Percentiles rank a stretch among this genome's conserved stretches.
Conservation (phyloP, 75 land plant species). For the Selaginella moellendorffii region DNA sequence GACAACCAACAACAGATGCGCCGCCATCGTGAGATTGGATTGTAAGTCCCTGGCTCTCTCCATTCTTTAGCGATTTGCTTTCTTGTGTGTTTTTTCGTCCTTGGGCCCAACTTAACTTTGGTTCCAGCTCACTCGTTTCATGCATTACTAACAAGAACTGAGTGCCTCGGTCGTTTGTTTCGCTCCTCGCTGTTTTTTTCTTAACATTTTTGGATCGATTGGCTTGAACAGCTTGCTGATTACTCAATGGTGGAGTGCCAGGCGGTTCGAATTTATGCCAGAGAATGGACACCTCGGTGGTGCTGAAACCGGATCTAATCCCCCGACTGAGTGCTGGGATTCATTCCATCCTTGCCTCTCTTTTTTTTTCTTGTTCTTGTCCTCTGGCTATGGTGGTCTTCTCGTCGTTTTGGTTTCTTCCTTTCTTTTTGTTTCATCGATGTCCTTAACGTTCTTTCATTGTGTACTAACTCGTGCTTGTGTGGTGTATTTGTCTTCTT, state of each 20-base stretch:
- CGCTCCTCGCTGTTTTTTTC: too few species aligned
- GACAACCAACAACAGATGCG: constrained; percentile 55
- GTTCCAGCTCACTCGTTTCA: too few species aligned
- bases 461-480: too few species aligned
- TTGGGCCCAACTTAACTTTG: not conserved
- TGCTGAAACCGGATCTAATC: too few species aligned
- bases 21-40: constrained; percentile 44
- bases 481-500: not conserved
- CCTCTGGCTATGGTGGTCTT: not conserved
- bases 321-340: too few species aligned
- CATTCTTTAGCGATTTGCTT: not conserved
- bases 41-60: constrained; percentile 51
- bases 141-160: too few species aligned
- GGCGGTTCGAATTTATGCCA: constrained; percentile 7
- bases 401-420: too few species aligned
- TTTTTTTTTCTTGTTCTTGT: not conserved
- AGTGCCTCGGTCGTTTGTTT: too few species aligned
- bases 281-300: constrained; percentile 1
- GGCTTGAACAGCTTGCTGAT: constrained; percentile 6
- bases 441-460: too few species aligned
- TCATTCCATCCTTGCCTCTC: not conserved
- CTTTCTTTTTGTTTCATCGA: too few species aligned
- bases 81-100: constrained; percentile 6
- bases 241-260: constrained; percentile 3
- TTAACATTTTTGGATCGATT: not conserved